Evolutionary conservation across 306 rosid species (phyloP).

Genomic region (Glycine latifolia): DNA sequence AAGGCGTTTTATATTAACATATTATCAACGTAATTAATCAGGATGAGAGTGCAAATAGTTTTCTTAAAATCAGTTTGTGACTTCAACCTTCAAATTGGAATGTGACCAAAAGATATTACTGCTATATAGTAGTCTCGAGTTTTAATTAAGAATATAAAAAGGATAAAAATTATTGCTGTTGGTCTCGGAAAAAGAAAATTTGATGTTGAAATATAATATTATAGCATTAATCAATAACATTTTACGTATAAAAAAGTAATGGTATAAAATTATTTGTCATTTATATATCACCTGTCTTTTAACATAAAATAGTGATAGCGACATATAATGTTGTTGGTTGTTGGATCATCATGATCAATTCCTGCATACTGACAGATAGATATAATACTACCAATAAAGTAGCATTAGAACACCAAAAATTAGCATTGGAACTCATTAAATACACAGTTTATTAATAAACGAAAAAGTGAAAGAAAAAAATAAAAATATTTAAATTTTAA

Average conservation of each 20-base stretch:
- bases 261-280: background rate
- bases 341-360: background rate
- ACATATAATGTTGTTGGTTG: background rate
- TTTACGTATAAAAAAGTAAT: background rate
- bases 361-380: background rate
- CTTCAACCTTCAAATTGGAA: background rate
- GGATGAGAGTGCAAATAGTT: background rate
- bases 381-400: background rate
- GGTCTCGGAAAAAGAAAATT: too few species aligned
- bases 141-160: too few species aligned
- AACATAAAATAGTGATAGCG: background rate
- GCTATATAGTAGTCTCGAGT: too few species aligned
- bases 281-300: background rate
- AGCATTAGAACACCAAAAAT: too few species aligned
- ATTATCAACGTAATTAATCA: background rate
- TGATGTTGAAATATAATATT: too few species aligned
- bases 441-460: too few species aligned
- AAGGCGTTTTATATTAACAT: background rate
- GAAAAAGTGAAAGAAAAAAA: too few species aligned
- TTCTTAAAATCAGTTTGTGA: background rate
- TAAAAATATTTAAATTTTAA: too few species aligned
- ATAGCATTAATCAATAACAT: background rate
- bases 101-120: too few species aligned
- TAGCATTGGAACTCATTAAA: too few species aligned
- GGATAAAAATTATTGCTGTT: too few species aligned